These are phyloP conservation scores for Thelonectria discophora DNA, from an alignment of 2,329 filamentous ascomycete species.

Conservation along the genomic window DNA sequence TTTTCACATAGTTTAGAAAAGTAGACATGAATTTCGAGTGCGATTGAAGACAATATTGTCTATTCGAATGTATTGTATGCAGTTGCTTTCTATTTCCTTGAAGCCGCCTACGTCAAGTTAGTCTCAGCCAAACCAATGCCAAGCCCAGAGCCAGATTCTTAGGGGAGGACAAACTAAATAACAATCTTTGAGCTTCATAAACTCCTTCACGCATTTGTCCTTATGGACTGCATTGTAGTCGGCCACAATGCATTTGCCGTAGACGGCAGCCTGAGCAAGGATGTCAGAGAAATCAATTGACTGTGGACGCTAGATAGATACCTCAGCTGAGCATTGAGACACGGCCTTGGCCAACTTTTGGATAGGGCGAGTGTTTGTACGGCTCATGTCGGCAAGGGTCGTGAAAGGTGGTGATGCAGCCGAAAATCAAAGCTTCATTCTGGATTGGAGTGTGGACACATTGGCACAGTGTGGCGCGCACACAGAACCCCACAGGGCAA, in stretches of 20 bases:
- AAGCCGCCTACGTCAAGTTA: constrained; percentile 36
- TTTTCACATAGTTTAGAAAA: constrained; percentile 19
- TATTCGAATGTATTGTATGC: constrained; percentile 7
- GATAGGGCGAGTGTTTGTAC: constrained; percentile 55
- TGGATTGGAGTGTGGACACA: neutral
- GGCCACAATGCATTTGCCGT: constrained; percentile 89
- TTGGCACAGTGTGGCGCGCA: constrained; percentile 4
- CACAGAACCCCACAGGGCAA: neutral
- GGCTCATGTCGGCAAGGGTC: constrained; percentile 35
- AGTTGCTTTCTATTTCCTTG: constrained; percentile 36
- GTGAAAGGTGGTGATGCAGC: neutral
- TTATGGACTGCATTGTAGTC: constrained; percentile 93
- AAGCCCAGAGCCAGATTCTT: neutral
- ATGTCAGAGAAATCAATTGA: constrained; percentile 8
- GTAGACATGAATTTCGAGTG: constrained; percentile 18
- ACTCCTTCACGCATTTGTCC: constrained; percentile 88
- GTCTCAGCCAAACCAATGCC: constrained; percentile 11
- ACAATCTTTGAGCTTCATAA: constrained; percentile 85
- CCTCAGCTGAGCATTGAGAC: constrained; percentile 65
- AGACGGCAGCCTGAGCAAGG: constrained; percentile 73
- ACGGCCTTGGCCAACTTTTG: constrained; percentile 64
- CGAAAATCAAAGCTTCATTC: neutral
- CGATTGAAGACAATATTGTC: constrained; percentile 26
- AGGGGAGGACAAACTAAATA: constrained; percentile 71
- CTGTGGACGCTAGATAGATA: constrained; percentile 36